Evolutionary conservation across 768 basidiomycete species (phyloP).

Genomic region (Tricholoma sp.): DNA sequence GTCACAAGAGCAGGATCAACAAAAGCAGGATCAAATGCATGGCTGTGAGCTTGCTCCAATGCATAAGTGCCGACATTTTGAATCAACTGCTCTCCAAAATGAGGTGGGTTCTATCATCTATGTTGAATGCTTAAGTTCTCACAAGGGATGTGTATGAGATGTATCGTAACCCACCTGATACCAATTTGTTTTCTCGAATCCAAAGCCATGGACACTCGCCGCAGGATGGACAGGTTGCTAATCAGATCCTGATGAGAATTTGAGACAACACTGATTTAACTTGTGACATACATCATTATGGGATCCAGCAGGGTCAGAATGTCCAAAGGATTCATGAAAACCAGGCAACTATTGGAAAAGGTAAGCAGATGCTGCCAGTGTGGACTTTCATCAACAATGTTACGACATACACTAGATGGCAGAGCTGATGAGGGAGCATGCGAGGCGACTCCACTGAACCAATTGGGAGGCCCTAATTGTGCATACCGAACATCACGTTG

Average conservation of each 20-base stretch:
- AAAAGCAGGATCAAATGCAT: neutral
- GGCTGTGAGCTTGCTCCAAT: neutral
- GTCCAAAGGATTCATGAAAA: neutral
- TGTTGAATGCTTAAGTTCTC: neutral
- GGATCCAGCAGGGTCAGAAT: neutral
- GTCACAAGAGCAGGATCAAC: no score
- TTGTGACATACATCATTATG: no score
- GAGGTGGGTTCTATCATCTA: neutral
- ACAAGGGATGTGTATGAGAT: neutral
- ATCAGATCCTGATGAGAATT: neutral
- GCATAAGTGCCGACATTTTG: neutral
- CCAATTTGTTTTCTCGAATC: neutral
- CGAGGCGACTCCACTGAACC: neutral
- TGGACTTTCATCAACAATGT: neutral
- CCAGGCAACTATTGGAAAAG: no score
- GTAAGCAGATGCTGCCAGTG: no score
- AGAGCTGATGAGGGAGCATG: neutral
- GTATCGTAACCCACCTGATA: neutral
- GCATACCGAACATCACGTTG: no score
- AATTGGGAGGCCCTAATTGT: neutral
- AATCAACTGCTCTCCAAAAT: neutral
- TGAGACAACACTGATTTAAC: neutral
- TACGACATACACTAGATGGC: no score
- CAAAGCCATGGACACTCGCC: neutral
- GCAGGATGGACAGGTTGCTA: neutral